Percentiles rank a stretch among this genome's conserved stretches.
Evolutionary conservation across 1,284 basidiomycete genomes (phyloP).

Genomic region (Rhodotorula sp.): DNA sequence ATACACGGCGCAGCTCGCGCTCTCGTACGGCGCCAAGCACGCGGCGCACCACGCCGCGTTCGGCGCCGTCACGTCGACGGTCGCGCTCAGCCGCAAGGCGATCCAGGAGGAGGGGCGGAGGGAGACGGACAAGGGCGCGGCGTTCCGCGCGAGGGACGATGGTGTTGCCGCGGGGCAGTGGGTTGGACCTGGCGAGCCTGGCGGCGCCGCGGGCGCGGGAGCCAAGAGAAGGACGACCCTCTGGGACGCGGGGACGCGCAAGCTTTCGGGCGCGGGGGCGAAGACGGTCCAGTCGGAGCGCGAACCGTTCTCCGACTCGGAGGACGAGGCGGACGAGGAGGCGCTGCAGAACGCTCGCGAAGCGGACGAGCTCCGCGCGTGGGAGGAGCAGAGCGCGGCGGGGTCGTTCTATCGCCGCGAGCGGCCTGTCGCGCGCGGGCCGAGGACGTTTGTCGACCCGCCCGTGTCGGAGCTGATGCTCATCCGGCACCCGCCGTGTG

Average conservation of each 20-base stretch:
- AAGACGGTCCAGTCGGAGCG: neutral
- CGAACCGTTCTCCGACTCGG: constrained; percentile 31
- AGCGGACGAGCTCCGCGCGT: neutral
- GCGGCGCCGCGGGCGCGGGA: neutral
- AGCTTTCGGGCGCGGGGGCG: too few relatives aligned
- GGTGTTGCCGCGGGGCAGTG: constrained; percentile 8
- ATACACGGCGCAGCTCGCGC: constrained; percentile 16
- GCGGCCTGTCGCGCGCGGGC: neutral
- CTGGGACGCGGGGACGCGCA: constrained; percentile 19
- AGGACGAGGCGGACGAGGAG: constrained; percentile 16
- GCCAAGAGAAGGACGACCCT: constrained; percentile 5
- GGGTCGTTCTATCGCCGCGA: constrained; percentile 4
- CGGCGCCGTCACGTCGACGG: constrained; percentile 30
- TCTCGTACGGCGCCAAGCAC: constrained; percentile 5
- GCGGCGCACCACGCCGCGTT: constrained; percentile 26
- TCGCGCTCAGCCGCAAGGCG: constrained; percentile 11
- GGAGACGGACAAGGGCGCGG: constrained; percentile 18
- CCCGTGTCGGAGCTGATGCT: constrained; percentile 12
- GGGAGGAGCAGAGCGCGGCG: neutral
- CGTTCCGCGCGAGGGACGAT: constrained; percentile 21
- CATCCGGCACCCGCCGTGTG: constrained; percentile 17
- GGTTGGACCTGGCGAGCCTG: constrained; percentile 2
- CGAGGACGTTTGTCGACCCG: constrained; percentile 13
- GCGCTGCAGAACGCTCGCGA: neutral
- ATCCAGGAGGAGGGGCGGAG: constrained; percentile 21